Evolutionary conservation across 2,329 filamentous ascomycete species (phyloP).

Genomic region (Meredithiella fracta): DNA sequence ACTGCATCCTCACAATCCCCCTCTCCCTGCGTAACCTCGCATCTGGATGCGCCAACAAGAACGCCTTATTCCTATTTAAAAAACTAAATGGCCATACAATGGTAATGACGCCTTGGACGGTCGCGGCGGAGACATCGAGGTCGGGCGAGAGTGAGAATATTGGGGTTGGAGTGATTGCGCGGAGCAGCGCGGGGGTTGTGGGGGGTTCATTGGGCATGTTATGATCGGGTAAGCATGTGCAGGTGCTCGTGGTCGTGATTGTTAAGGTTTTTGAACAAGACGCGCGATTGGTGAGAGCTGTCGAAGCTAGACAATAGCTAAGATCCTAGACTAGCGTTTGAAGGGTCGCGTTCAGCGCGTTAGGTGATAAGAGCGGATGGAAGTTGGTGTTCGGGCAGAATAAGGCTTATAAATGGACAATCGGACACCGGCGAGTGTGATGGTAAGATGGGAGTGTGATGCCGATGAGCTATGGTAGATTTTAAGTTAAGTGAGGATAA

Average conservation of each 20-base stretch:
- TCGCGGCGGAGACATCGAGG: constrained; percentile 25
- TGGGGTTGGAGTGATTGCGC: constrained; percentile 25
- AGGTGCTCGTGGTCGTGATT: neutral
- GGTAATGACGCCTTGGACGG: constrained; percentile 57
- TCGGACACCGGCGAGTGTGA: no score
- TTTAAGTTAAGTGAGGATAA: no score
- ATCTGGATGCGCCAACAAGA: constrained; percentile 72
- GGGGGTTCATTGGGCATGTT: constrained; percentile 5
- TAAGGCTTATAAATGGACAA: no score
- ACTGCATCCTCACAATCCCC: constrained; percentile 68
- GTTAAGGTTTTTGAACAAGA: neutral
- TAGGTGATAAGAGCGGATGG: neutral
- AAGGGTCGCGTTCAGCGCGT: neutral
- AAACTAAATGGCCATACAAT: constrained; percentile 87
- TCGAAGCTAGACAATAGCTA: no score
- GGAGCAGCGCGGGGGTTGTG: constrained; percentile 15
- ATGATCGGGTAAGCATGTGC: neutral
- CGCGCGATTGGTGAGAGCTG: neutral
- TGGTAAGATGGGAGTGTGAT: no score
- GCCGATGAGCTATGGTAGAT: no score
- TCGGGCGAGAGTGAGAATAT: constrained; percentile 40
- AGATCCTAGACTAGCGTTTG: neutral
- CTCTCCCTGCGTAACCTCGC: constrained; percentile 59
- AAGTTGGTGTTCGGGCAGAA: no score
- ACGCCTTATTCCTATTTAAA: constrained; percentile 53